Base-by-base conservation (phyloP, 768 basidiomycete genomes). In the Termitomyces sp. region DNA sequence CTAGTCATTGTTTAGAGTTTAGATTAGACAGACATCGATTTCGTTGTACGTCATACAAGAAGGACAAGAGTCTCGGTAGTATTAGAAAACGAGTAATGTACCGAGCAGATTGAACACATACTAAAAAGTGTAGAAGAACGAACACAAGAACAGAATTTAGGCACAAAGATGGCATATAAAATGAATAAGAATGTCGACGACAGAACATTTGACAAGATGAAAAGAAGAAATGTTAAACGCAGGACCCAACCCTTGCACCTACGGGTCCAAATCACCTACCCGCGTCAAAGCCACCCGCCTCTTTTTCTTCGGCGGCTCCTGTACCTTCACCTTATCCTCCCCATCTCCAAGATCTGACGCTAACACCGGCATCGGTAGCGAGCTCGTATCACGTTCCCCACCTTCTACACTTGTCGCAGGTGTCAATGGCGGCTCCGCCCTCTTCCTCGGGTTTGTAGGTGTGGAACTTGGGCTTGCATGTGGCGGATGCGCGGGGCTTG, bases 261-360 rank as follows among this genome's bases (percentile, higher is more conserved):
- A 74, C n/a, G 65, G 55, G 27, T 73, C 74, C 64, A 85, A 61
- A 70, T 88, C 88, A 22, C 84, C 82, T 3, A 92, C 80, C 20
- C 79, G 78, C 12, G 86, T 91, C 64, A 92, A 75, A 36, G 82
- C 88, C n/a, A 92, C 83, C 24, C 91, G 79, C 56, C 91, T 79
- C 71, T 91, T 93, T 72, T 94, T 93, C 80, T 90, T 94, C 6
- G 88, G 87, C 3, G 88, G 91, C 59, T 84, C 86, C 59, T 74
- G 67, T 13, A 55, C 54, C 56, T 59, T 58, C 20, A 61, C 67
- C 26, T 24, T 67, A 50, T 66, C 70, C 58, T 64, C 65, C 34
- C 57, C 69, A 31, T 63, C 67, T 39, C 53, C 46, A 48, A n/a
- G 57, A 63, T 41, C 62, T 61, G 53, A 56, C 31, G 48, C 9